phyloP scores from a whole-genome alignment of 495 filamentous ascomycete species.

The Aspergillus hancockii region DNA sequence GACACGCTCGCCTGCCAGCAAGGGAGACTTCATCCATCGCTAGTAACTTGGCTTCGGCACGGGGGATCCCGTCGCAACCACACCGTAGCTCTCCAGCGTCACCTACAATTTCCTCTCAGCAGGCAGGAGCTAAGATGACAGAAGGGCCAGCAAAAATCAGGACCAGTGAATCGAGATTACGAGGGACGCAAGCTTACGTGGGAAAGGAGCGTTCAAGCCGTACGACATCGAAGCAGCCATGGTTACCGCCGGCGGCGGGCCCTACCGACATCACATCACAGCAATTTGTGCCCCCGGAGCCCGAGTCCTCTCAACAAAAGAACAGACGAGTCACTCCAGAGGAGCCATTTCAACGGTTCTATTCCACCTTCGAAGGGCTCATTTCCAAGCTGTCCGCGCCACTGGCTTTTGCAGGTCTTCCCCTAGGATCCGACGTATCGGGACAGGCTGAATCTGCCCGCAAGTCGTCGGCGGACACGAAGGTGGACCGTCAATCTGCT shows the following conservation, averaged over 20 bases:
- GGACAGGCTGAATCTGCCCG: conserved; percentile 37
- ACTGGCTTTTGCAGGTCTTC: conserved; percentile 88
- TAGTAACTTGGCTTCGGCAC: conserved; percentile 84
- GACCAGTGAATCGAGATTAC: conserved; percentile 37
- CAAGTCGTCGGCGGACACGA: conserved; percentile 44
- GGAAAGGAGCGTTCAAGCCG: conserved; percentile 29
- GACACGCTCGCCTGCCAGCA: conserved; percentile 50
- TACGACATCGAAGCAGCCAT: conserved; percentile 32
- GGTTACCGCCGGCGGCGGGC: conserved; percentile 37
- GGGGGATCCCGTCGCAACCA: conserved; percentile 76
- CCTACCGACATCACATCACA: conserved; percentile 40
- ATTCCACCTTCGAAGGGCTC: conserved; percentile 80
- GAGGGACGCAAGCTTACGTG: conserved; percentile 24
- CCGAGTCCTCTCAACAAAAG: conserved; percentile 17
- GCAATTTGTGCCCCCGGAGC: conserved; percentile 31
- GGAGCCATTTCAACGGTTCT: conserved; percentile 85
- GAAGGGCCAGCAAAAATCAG: conserved; percentile 52
- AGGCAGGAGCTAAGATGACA: conserved; percentile 72
- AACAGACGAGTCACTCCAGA: conserved; percentile 46
- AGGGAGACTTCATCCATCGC: conserved; percentile 85
- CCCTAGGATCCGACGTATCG: conserved; percentile 61
- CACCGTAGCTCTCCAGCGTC: conserved; percentile 60
- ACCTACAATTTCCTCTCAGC: conserved; percentile 71
- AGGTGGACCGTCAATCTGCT: conserved; percentile 38
- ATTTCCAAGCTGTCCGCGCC: conserved; percentile 84